These are phyloP conservation scores for Ulvella scutata DNA, from an alignment of 139 green algal genomes.

Conservation along the genomic window DNA sequence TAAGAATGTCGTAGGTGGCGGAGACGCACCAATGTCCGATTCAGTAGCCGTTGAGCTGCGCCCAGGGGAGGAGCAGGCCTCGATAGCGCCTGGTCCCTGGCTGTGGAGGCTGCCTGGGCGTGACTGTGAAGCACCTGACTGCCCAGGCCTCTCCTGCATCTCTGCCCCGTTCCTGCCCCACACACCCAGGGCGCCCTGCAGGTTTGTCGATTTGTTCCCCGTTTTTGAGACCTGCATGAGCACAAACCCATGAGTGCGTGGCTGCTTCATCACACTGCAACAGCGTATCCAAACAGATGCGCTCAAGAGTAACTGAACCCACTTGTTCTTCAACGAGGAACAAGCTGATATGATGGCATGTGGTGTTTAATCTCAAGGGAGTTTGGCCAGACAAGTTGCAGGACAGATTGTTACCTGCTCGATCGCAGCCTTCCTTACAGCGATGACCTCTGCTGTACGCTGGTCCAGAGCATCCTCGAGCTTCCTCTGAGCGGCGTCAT, in stretches of 20 bases:
- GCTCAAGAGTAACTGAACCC: too few relatives aligned
- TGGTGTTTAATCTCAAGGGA: neutral
- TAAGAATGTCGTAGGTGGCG: conserved; percentile 10
- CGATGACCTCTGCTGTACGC: conserved; percentile 76
- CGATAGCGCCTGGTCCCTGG: neutral
- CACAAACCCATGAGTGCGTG: too few relatives aligned
- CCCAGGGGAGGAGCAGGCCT: neutral
- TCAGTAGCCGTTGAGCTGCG: neutral
- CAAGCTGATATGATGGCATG: too few relatives aligned
- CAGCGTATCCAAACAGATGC: too few relatives aligned
- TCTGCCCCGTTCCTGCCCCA: neutral
- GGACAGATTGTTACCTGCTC: conserved; percentile 15
- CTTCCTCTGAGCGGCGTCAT: conserved; percentile 56
- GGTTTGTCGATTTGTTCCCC: neutral
- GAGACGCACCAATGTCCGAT: neutral
- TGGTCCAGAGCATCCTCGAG: conserved; percentile 79
- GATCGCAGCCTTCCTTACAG: conserved; percentile 33
- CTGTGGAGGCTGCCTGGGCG: neutral
- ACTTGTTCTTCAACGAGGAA: too few relatives aligned
- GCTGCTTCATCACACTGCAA: too few relatives aligned
- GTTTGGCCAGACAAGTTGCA: too few relatives aligned
- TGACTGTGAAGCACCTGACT: neutral
- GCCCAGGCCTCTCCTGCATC: too few relatives aligned
- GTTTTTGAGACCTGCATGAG: neutral
- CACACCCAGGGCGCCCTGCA: neutral